Conservation (phyloP, 805 yeast species). For the Metschnikowia continentalis region DNA sequence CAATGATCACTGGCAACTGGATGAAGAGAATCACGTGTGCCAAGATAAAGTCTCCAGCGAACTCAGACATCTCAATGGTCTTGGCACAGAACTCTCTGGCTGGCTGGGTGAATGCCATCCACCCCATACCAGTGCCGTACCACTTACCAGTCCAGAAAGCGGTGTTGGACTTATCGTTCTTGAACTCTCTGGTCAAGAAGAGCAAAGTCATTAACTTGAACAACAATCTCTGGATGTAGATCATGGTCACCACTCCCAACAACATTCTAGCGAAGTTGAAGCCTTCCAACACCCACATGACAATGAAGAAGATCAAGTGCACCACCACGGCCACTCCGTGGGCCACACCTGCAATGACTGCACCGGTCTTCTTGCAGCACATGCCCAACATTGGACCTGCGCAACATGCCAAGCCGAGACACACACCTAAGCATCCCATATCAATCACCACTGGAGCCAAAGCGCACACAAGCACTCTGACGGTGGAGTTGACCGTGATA, state of each 20-base stretch:
- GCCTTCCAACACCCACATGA: constrained; percentile 96
- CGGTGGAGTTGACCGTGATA: constrained; percentile 58
- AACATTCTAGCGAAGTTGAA: constrained; percentile 85
- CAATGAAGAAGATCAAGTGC: constrained; percentile 83
- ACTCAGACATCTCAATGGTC: constrained; percentile 88
- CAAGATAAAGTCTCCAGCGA: constrained; percentile 92
- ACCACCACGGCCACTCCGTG: constrained; percentile 91
- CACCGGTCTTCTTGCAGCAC: constrained; percentile 96
- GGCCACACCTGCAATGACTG: constrained; percentile 92
- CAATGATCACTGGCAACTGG: constrained; percentile 79
- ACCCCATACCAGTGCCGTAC: constrained; percentile 92
- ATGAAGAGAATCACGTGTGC: constrained; percentile 86
- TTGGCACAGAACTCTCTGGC: constrained; percentile 92
- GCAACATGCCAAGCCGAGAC: constrained; percentile 88
- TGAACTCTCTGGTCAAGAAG: constrained; percentile 89
- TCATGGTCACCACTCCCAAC: constrained; percentile 78
- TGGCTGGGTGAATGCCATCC: constrained; percentile 94
- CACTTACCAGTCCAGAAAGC: constrained; percentile 99
- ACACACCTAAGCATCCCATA: constrained; percentile 75
- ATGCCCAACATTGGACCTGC: constrained; percentile 93
- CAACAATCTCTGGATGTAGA: constrained; percentile 81
- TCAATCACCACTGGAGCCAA: constrained; percentile 89
- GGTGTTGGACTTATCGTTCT: constrained; percentile 90
- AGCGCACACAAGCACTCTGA: constrained; percentile 74
- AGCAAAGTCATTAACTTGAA: constrained; percentile 79